Evolutionary conservation across 805 yeast genomes (phyloP).

Genomic region (Torulaspora maleeae): DNA sequence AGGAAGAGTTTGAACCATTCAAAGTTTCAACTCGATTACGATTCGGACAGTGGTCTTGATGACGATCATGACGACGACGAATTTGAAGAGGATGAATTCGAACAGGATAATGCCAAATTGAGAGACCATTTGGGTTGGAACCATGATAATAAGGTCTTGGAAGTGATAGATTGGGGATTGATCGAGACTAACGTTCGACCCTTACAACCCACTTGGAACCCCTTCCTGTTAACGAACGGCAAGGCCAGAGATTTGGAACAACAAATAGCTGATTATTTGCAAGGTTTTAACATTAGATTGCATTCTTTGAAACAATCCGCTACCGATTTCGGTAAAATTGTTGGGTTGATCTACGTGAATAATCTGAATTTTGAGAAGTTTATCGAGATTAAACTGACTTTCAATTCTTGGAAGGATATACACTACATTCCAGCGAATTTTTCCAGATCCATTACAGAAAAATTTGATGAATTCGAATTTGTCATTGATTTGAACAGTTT

Average conservation of each 20-base stretch:
- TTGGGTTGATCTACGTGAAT: constrained; percentile 29
- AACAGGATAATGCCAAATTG: not conserved
- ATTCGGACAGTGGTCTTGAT: constrained; percentile 20
- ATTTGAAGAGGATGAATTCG: constrained; percentile 7
- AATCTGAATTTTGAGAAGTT: constrained; percentile 35
- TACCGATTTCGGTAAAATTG: constrained; percentile 17
- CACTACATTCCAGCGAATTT: constrained; percentile 30
- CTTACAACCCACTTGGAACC: constrained; percentile 8
- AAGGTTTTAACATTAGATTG: constrained; percentile 26
- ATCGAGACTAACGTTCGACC: constrained; percentile 10
- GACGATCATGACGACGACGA: constrained; percentile 14
- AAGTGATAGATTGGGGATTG: constrained; percentile 14
- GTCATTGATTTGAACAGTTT: constrained; percentile 29
- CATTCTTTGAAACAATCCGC: constrained; percentile 17
- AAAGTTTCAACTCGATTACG: constrained; percentile 19
- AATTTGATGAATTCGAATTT: constrained; percentile 33
- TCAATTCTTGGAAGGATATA: constrained; percentile 34
- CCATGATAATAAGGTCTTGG: not conserved
- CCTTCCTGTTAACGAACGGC: constrained; percentile 3
- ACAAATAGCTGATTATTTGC: constrained; percentile 19
- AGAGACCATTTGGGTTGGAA: no score
- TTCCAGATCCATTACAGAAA: constrained; percentile 24
- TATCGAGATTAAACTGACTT: constrained; percentile 34
- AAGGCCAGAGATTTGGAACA: constrained; percentile 7
- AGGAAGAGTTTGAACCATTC: not conserved